These are phyloP conservation scores for Saraca asoca DNA, from an alignment of 331 rosid genomes.

Conservation along the genomic window DNA sequence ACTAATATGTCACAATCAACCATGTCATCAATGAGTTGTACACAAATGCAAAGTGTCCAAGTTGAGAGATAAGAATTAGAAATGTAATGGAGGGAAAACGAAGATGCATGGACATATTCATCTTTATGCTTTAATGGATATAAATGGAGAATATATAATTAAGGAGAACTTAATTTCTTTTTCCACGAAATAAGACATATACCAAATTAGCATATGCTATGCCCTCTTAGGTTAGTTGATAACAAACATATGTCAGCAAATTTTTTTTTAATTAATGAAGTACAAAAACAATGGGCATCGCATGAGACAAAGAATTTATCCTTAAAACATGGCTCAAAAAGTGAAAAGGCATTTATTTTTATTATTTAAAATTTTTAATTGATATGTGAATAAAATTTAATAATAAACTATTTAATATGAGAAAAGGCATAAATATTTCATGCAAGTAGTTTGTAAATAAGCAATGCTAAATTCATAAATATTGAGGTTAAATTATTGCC, in stretches of 20 bases:
- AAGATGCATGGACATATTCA: constrained; percentile 37
- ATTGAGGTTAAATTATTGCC: too few relatives aligned
- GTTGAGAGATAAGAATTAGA: background rate
- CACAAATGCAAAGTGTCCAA: background rate
- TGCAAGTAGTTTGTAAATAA: too few relatives aligned
- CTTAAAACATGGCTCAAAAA: constrained; percentile 7
- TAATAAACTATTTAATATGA: too few relatives aligned
- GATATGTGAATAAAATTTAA: too few relatives aligned
- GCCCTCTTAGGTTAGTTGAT: constrained; percentile 6
- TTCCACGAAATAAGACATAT: constrained; percentile 17
- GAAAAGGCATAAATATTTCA: too few relatives aligned
- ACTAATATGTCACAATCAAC: too few relatives aligned
- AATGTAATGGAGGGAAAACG: constrained; percentile 22
- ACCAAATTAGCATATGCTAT: constrained; percentile 32
- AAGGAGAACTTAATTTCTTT: constrained; percentile 11
- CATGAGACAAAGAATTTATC: constrained; percentile 45
- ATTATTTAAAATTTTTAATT: too few relatives aligned
- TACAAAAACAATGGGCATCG: constrained; percentile 40
- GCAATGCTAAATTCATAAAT: too few relatives aligned
- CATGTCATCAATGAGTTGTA: background rate
- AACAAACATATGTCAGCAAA: constrained; percentile 4
- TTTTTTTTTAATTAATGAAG: constrained; percentile 2
- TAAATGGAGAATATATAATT: constrained; percentile 9
- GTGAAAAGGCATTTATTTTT: too few relatives aligned
- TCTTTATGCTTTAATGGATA: background rate